Evolutionary conservation across 2,329 filamentous ascomycete genomes (phyloP), one percentile per base, ranked within the genome.

Genomic region (Magnaporthiopsis rhizophila): DNA sequence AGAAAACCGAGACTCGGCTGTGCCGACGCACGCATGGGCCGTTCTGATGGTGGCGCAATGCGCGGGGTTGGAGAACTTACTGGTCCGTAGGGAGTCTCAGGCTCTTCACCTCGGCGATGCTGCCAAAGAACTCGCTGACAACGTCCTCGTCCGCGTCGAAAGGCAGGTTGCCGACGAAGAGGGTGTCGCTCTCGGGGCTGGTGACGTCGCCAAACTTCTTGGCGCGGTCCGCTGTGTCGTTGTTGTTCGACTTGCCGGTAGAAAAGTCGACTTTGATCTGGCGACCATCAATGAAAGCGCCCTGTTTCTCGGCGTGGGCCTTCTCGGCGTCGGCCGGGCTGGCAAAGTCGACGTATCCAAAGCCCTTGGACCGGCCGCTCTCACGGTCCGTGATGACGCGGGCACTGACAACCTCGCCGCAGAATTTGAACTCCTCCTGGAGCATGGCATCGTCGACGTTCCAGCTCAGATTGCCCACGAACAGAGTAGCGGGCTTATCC

Each of bases 401-500:
- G 68, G 88, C 89, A 71, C 86, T 84, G 69, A 81, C 79, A 65
- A 96, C 82, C 72, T 89, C 89, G 68, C 88, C 89, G 72, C 89
- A 94, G 67, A 85, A 79, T 80, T 92, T 86, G 80, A 97, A 97
- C 75, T 94, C 89, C 71, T 89, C 84, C 69, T 85, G 83, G 68
- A 97, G 87, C 79, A 86, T 86, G 68, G 92, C 87, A 77, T 97
- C 93, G 71, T 96, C 91, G 63, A 97, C 82, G 74, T 88, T 91
- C 92, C 92, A 97, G 78, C 90, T 92, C 68, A 97, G 83, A 81
- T 92, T 94, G 70, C 93, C 93, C 69, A 92, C 87, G 77, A 96
- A 97, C 64, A 97, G 87, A 72, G 92, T 96, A 69, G 81, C 80
- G 71, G 80, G 75, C 65, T 81, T 75, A 66, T 75, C 80, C 82